phyloP scores from a whole-genome alignment of 1,284 basidiomycete species.

The Neotropicomus parvogracilis region DNA sequence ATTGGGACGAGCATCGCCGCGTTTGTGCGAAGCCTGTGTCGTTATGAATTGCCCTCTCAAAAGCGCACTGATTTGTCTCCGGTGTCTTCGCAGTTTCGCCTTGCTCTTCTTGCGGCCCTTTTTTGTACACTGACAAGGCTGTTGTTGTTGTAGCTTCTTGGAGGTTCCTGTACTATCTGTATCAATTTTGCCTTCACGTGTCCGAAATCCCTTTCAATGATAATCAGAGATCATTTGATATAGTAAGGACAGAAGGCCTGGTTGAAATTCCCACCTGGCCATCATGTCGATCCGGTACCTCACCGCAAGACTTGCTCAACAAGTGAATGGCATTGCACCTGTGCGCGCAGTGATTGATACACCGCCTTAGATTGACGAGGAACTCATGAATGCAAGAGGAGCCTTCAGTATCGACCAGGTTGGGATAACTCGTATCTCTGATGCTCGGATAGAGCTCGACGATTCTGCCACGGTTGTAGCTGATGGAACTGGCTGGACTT shows the following conservation, averaged over 20 bases:
- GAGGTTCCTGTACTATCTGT: conserved; percentile 8
- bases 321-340: conserved; percentile 43
- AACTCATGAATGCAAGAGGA: conserved; percentile 80
- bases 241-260: too few relatives aligned
- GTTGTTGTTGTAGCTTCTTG: conserved; percentile 8
- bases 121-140: not conserved
- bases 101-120: not conserved
- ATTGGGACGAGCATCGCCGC: conserved; percentile 69
- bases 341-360: not conserved
- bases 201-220: too few relatives aligned
- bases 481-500: conserved; percentile 98
- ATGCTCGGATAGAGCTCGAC: not conserved
- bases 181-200: not conserved
- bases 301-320: conserved; percentile 76
- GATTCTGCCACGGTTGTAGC: conserved; percentile 40
- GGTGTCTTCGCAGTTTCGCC: not conserved
- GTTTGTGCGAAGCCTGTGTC: conserved; percentile 51
- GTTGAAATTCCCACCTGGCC: conserved; percentile 7
- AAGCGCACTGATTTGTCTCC: not conserved
- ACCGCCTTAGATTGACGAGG: conserved; percentile 75
- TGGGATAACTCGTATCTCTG: not conserved
- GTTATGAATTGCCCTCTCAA: conserved; percentile 10
- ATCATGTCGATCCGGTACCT: conserved; percentile 73
- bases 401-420: conserved; percentile 93
- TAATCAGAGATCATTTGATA: too few relatives aligned